phyloP scores from a whole-genome alignment of 495 filamentous ascomycete species.

The Aspergillus indologenus region DNA sequence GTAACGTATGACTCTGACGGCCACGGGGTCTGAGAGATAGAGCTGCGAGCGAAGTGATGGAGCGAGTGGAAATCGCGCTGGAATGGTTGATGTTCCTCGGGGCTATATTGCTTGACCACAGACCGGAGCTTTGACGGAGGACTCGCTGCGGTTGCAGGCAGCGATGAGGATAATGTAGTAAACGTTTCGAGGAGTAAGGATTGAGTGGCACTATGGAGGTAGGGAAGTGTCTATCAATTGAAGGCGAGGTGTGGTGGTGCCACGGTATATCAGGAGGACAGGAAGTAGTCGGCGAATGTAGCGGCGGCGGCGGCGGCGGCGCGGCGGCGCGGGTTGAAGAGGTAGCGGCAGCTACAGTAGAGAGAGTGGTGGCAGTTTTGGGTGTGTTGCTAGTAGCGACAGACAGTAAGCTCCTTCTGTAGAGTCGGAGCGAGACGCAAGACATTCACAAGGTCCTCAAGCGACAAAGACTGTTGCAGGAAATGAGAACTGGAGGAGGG shows the following conservation, averaged over 20 bases:
- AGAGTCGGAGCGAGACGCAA: conserved; percentile 23
- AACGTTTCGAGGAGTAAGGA: not conserved
- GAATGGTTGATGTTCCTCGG: conserved; percentile 1
- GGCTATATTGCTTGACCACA: conserved; percentile 12
- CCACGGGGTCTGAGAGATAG: conserved; percentile 5
- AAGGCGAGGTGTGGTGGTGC: not conserved
- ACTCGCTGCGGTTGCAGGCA: conserved; percentile 11
- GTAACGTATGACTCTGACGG: conserved; percentile 15
- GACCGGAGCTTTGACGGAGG: conserved; percentile 6
- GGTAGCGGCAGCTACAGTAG: conserved; percentile 10
- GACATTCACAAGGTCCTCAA: conserved; percentile 31
- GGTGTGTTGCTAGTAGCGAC: conserved; percentile 16
- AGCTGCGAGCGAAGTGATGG: conserved; percentile 11
- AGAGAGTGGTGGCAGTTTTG: not conserved
- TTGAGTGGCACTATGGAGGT: not conserved
- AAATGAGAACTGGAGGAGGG: conserved; percentile 14
- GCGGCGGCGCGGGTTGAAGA: conserved; percentile 14
- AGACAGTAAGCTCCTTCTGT: conserved; percentile 31
- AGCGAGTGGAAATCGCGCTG: conserved; percentile 8
- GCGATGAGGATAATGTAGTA: conserved; percentile 3
- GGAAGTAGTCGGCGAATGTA: not conserved
- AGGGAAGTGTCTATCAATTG: not conserved
- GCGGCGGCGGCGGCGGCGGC: conserved; percentile 9
- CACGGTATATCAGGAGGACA: not conserved
- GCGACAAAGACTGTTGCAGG: conserved; percentile 4